Conservation (phyloP, 2,329 filamentous ascomycete species). For the Aspergillus viridinutans region DNA sequence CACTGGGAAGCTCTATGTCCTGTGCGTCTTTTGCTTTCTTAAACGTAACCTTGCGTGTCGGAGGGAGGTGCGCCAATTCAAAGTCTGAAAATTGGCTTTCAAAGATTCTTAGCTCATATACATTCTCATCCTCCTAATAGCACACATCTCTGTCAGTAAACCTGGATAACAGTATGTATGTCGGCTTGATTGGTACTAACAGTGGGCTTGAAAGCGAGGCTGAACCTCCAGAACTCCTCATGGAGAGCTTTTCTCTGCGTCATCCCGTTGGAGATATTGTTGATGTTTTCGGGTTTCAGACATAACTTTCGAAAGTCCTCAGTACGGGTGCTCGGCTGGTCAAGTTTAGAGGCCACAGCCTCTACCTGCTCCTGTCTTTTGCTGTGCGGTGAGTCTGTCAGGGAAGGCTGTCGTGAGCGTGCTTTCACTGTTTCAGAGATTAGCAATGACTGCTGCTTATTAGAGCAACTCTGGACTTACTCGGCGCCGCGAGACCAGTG, state of each 20-base stretch:
- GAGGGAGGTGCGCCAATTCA: too few species aligned
- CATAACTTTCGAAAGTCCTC: neutral
- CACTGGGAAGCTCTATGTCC: neutral
- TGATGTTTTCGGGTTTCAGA: neutral
- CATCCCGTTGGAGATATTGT: neutral
- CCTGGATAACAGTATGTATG: neutral
- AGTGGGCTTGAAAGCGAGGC: neutral
- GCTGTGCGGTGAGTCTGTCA: neutral
- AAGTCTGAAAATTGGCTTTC: too few species aligned
- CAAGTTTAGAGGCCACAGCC: neutral
- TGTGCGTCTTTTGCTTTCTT: neutral
- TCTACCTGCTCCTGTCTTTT: neutral
- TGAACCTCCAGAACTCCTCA: neutral
- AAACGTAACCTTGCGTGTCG: neutral
- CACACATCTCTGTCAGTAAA: neutral
- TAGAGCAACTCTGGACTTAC: neutral
- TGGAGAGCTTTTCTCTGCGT: neutral
- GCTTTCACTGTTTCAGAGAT: constrained; percentile 2
- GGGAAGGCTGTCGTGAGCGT: neutral
- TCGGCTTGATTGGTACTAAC: neutral
- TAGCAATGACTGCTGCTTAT: neutral
- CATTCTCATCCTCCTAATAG: neutral
- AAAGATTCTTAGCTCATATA: neutral
- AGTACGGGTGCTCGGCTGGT: neutral
- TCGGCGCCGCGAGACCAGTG: neutral